Conservation (phyloP, 768 basidiomycete species). For the Floccularia luteovirens region DNA sequence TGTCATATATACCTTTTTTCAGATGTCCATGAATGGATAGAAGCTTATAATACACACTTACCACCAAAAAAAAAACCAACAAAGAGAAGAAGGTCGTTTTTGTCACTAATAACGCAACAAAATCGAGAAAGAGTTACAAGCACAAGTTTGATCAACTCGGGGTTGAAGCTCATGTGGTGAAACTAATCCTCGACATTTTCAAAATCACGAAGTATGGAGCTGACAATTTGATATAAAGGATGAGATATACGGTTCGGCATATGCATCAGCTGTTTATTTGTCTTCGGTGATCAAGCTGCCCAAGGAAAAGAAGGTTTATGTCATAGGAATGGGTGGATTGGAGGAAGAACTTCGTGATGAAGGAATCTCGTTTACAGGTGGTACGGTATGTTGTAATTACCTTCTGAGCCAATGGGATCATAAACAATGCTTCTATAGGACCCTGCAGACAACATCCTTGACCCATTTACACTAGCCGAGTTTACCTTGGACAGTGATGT, state of each 20-base stretch:
- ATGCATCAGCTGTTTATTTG: constrained; percentile 60
- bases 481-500: constrained; percentile 75
- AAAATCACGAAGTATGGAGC: not conserved
- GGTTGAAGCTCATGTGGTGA: constrained; percentile 76
- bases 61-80: not conserved
- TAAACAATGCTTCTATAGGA: constrained; percentile 66
- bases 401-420: too few relatives aligned
- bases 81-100: constrained; percentile 83
- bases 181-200: constrained; percentile 18
- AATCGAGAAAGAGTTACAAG: constrained; percentile 85
- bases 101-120: constrained; percentile 96
- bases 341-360: constrained; percentile 92
- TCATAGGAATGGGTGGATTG: constrained; percentile 85
- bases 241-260: constrained; percentile 95
- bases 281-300: constrained; percentile 87
- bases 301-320: constrained; percentile 90
- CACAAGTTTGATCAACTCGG: constrained; percentile 87
- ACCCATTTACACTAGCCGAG: constrained; percentile 54
- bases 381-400: constrained; percentile 66
- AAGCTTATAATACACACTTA: too few relatives aligned
- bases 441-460: constrained; percentile 74
- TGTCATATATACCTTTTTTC: constrained; percentile 17
- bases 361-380: constrained; percentile 74
- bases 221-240: constrained; percentile 45
- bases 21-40: too few relatives aligned